Base-by-base conservation (phyloP, 2,329 filamentous ascomycete genomes). In the Lasiodiplodia sp. region DNA sequence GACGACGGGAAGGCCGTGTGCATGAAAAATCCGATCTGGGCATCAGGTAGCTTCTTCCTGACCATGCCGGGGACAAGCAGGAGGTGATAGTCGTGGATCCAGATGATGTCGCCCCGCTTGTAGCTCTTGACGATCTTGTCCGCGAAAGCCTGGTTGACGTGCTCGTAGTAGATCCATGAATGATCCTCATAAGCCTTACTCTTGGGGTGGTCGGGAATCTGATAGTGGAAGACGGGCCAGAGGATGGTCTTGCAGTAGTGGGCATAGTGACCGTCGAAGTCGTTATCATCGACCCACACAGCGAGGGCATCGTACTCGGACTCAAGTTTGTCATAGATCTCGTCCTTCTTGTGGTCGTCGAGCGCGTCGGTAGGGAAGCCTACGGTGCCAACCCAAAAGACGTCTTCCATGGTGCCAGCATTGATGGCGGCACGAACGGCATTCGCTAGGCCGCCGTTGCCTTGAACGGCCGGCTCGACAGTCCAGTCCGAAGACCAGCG, bases 161-260 rank as follows among this genome's bases (percentile, higher is more conserved):
- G 93, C 77, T 94, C 91, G 75, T 98, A 98, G 83, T 93, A 97
- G 73, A 94, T 88, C 93, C 94, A 98, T 0, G 94, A 97, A 80
- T 98, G 94, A 74, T 98, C 95, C 79, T 97, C 92, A 78, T 97
- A 98, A 0, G 95, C 95, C 70, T 98, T 98, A 88, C 94, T 97
- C 85, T 97, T 97, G 31, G 95, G 95, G 77, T 97, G 96, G 78
- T 98, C 96, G 0, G 95, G 96, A 69, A 98, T 97, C 80, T 97
- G 94, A 79, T 98, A 98, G 81, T 98, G 94, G 80, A 98, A 97
- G 70, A 97, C 94, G 1, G 95, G 95, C 95, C 95, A 98, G 7
- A 98, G 85, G 67, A 98, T 97, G 76, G 95, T 93, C 83, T 98
- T 98, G 89, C 94, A 97, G 78, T 96, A 98, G 80, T 97, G 94